These are phyloP conservation scores for Fusarium papillatum DNA, from an alignment of 2,329 filamentous ascomycete genomes.

Conservation along the genomic window DNA sequence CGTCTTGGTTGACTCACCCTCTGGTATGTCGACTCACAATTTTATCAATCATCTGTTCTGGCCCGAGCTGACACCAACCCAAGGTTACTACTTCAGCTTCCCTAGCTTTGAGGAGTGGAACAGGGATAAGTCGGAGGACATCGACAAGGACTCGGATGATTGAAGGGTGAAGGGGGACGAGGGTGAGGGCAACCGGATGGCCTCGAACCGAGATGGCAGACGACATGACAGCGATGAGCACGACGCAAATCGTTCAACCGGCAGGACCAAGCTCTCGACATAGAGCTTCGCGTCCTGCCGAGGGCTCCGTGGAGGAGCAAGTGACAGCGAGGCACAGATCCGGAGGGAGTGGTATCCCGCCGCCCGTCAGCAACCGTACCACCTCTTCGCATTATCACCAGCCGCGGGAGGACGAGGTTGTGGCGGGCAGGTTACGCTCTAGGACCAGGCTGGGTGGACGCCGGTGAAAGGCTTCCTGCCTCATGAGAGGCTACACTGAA, in stretches of 20 bases:
- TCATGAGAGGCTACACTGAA: slow-evolving; percentile 25
- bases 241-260: slow-evolving; percentile 15
- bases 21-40: slow-evolving; percentile 35
- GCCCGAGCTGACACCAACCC: slow-evolving; percentile 50
- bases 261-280: slow-evolving; percentile 19
- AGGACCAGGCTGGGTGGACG: slow-evolving; percentile 30
- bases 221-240: slow-evolving; percentile 26
- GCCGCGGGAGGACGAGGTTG: slow-evolving; percentile 16
- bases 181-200: slow-evolving; percentile 29
- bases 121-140: slow-evolving; percentile 48
- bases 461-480: slow-evolving; percentile 21
- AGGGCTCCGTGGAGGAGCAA: slow-evolving; percentile 25
- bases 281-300: slow-evolving; percentile 7
- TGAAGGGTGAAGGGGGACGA: slow-evolving; percentile 31
- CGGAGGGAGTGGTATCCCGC: slow-evolving; percentile 23
- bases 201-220: slow-evolving; percentile 34
- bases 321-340: slow-evolving; percentile 31
- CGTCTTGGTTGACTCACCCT: slow-evolving; percentile 44
- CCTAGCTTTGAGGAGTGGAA: slow-evolving; percentile 80
- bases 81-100: slow-evolving; percentile 77
- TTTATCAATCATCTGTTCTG: slow-evolving; percentile 19
- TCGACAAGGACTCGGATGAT: slow-evolving; percentile 43
- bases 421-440: slow-evolving; percentile 32
- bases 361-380: slow-evolving; percentile 22
- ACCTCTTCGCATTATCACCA: slow-evolving; percentile 12